phyloP scores from a whole-genome alignment of 139 green algal species.

The Chlamydomonas sp. region DNA sequence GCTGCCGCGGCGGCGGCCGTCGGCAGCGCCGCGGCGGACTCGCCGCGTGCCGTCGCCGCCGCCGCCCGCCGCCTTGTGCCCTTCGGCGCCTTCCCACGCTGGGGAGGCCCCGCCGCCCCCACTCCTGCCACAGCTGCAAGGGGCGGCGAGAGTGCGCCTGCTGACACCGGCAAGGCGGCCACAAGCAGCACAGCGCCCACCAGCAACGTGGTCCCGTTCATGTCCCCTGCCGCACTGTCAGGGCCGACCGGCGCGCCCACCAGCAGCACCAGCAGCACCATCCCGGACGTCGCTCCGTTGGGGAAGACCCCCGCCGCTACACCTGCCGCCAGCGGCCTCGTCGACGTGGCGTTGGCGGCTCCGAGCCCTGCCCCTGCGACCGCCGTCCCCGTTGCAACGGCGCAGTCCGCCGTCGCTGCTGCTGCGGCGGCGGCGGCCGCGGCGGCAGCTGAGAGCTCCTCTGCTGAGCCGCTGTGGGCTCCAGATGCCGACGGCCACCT shows the following conservation, averaged over 20 bases:
- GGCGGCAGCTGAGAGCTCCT: neutral
- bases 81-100: neutral
- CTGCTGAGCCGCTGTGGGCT: neutral
- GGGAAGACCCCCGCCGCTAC: neutral
- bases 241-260: neutral
- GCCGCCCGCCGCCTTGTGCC: neutral
- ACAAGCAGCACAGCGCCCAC: neutral
- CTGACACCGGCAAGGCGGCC: neutral
- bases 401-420: neutral
- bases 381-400: neutral
- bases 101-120: neutral
- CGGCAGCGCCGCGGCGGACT: conserved; percentile 3
- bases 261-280: neutral
- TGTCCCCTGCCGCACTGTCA: neutral
- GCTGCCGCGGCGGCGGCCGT: neutral
- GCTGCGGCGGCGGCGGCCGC: neutral
- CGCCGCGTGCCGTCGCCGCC: conserved; percentile 3
- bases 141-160: neutral
- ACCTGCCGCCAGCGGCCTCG: conserved; percentile 8
- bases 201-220: conserved; percentile 6
- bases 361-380: neutral
- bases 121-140: neutral
- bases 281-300: neutral
- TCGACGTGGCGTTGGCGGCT: conserved; percentile 1
- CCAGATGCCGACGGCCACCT: conserved; percentile 19